Evolutionary conservation across 2,329 filamentous ascomycete species (phyloP).

Genomic region (Diaporthe vaccinii): DNA sequence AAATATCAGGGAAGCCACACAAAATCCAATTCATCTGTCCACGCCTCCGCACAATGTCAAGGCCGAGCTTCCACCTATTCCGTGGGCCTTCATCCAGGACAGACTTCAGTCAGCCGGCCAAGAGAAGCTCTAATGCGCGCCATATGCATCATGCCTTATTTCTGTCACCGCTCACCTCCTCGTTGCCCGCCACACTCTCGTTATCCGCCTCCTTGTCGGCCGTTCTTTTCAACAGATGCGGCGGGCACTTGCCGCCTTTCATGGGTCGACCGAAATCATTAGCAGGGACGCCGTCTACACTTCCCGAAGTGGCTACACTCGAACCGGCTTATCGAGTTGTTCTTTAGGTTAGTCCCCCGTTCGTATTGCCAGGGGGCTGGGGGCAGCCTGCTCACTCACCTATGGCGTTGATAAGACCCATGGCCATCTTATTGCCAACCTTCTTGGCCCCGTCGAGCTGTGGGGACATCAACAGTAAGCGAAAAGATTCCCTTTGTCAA

Average conservation of each 20-base stretch:
- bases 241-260: conserved; percentile 6
- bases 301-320: background rate
- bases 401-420: background rate
- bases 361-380: background rate
- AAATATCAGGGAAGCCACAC: too few relatives aligned
- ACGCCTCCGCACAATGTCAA: too few relatives aligned
- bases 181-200: background rate
- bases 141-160: background rate
- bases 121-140: too few relatives aligned
- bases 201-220: background rate
- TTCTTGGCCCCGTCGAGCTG: background rate
- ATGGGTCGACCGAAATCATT: too few relatives aligned
- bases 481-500: background rate
- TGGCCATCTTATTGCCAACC: background rate
- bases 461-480: background rate
- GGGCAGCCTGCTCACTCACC: background rate
- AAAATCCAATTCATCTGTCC: too few relatives aligned
- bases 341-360: background rate
- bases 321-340: background rate
- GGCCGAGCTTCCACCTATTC: too few relatives aligned
- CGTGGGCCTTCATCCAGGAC: too few relatives aligned
- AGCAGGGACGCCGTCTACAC: background rate
- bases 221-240: background rate
- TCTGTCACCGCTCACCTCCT: background rate
- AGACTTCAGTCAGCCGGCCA: too few relatives aligned